phyloP scores from a whole-genome alignment of 176 grass and related monocot genomes.

The Olyra latifolia region DNA sequence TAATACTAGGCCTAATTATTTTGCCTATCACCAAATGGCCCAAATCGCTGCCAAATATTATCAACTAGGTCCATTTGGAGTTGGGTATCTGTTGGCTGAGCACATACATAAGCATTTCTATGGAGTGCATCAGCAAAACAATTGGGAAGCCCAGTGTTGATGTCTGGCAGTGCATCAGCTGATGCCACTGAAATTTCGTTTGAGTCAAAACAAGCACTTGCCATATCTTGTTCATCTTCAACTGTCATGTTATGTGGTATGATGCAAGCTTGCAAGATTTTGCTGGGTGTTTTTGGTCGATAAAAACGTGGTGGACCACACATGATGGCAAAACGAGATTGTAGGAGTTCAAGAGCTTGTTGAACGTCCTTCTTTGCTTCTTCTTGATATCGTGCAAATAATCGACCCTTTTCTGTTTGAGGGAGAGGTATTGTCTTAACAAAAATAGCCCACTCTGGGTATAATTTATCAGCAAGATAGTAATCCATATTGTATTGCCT shows the following conservation, averaged over 20 bases:
- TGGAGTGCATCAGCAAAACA: constrained; percentile 21
- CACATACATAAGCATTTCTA: constrained; percentile 23
- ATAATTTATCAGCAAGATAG: constrained; percentile 17
- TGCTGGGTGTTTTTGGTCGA: constrained; percentile 17
- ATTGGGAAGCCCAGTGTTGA: constrained; percentile 8
- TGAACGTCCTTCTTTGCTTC: constrained; percentile 24
- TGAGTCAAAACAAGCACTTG: constrained; percentile 31
- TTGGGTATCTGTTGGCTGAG: constrained; percentile 19
- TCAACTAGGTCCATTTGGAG: constrained; percentile 30
- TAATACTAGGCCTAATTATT: background rate
- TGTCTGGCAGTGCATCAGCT: constrained; percentile 4
- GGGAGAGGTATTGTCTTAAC: constrained; percentile 26
- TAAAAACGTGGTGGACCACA: constrained; percentile 18
- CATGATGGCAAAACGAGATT: constrained; percentile 37
- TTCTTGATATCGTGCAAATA: constrained; percentile 21
- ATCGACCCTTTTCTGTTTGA: constrained; percentile 35
- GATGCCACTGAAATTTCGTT: background rate
- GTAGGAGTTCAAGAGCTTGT: background rate
- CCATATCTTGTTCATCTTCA: constrained; percentile 45
- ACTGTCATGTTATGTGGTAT: constrained; percentile 45
- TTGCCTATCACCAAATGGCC: constrained; percentile 31
- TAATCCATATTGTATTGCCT: constrained; percentile 29
- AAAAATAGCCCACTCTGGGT: constrained; percentile 33
- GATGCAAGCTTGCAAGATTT: constrained; percentile 38
- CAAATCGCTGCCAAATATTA: constrained; percentile 42